A percentile compares a stretch with the other conserved stretches of the same genome.
Evolutionary conservation across 2,329 filamentous ascomycete species (phyloP).

Genomic region (Colletotrichum nymphaeae): DNA sequence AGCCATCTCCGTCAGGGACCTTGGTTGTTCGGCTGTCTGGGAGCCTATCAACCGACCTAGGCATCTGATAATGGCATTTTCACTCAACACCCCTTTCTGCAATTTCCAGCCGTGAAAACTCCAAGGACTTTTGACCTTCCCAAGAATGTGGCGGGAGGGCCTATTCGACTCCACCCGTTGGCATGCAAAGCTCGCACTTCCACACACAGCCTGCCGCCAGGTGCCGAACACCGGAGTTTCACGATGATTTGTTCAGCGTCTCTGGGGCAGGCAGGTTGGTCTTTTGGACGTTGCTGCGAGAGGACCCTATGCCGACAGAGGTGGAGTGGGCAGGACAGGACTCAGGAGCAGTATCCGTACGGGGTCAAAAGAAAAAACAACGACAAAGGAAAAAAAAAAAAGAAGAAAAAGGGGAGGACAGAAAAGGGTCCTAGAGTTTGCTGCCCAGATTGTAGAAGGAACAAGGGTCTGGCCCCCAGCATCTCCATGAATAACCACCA

Average conservation of each 20-base stretch:
- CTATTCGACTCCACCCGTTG: conserved; percentile 1
- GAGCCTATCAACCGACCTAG: background rate
- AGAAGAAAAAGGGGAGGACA: background rate
- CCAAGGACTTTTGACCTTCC: background rate
- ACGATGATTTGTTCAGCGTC: background rate
- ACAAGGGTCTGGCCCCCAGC: background rate
- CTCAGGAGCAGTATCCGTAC: background rate
- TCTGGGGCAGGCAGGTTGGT: background rate
- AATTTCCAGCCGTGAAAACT: background rate
- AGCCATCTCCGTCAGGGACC: background rate
- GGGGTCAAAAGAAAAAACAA: background rate
- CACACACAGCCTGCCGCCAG: conserved; percentile 7
- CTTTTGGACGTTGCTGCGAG: background rate
- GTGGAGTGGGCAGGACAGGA: background rate
- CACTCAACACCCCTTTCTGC: background rate
- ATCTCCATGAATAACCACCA: background rate
- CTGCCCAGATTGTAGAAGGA: background rate
- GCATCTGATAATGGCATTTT: background rate
- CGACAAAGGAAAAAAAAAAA: background rate
- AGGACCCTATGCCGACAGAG: background rate
- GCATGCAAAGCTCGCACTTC: background rate
- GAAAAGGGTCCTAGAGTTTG: conserved; percentile 1
- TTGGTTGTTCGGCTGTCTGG: background rate
- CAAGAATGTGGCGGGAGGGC: background rate
- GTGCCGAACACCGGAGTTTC: background rate